These are phyloP conservation scores for Dendrobium chrysotoxum DNA, from an alignment of 106 monocot genomes.

Conservation along the genomic window DNA sequence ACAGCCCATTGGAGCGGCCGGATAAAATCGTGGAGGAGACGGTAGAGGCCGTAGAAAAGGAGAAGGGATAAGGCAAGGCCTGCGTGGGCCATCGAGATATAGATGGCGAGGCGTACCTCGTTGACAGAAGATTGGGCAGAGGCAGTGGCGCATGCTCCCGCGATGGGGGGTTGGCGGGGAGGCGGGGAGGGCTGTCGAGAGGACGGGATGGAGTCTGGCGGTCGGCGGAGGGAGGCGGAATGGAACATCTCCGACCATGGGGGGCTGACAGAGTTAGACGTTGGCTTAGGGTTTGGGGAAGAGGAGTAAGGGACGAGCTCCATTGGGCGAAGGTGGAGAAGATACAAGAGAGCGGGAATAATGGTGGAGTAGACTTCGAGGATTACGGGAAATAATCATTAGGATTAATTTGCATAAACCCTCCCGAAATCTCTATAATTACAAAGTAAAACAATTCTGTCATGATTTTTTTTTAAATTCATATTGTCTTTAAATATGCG, in stretches of 20 bases:
- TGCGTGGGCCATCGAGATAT: constrained; percentile 91
- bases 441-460: neutral
- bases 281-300: neutral
- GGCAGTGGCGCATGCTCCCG: constrained; percentile 5
- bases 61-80: constrained; percentile 59
- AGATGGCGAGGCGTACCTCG: constrained; percentile 55
- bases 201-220: constrained; percentile 24
- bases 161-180: neutral
- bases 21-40: constrained; percentile 64
- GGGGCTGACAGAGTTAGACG: neutral
- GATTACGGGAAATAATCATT: neutral
- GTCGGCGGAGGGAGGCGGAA: constrained; percentile 17
- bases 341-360: neutral
- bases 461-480: too few relatives aligned
- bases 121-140: constrained; percentile 23
- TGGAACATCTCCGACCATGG: constrained; percentile 24
- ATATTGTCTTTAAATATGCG: too few relatives aligned
- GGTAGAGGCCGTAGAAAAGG: constrained; percentile 65
- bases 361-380: neutral
- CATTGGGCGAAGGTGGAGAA: constrained; percentile 1
- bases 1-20: constrained; percentile 89
- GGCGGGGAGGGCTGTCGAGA: constrained; percentile 12
- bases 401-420: neutral
- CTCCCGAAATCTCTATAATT: neutral
- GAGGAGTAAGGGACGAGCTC: constrained; percentile 20